Base-by-base conservation (phyloP, 2,329 filamentous ascomycete species). In the Pseudogymnoascus sp. region DNA sequence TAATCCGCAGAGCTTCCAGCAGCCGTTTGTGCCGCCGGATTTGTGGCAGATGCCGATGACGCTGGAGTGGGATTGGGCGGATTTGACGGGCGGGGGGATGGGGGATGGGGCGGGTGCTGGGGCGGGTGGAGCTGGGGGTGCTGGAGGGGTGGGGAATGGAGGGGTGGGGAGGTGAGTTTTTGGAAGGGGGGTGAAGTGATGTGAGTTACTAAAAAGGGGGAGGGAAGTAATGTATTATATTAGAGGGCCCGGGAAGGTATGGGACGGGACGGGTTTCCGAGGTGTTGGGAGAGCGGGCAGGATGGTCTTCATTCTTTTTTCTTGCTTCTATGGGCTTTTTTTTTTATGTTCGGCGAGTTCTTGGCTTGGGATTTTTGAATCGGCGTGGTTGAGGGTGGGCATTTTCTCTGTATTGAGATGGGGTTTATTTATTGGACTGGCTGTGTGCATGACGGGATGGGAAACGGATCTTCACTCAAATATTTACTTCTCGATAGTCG, bases 41-140 rank as follows among this genome's bases (percentile, higher is more conserved):
- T 77, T 97, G 26, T 99, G 95, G 86, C 89, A 93, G 74, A 88
- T 97, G 84, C 93, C 93, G 1, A 96, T 96, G 88, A 96, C 91
- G 2, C 82, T 97, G 21, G 93, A 97, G 73, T 97, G 93, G 92
- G 91, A 89, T 68, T 90, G 87, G 87, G 84, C 84, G 1, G 85
- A 87, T 73, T 86, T 88, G 80, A 86, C 83, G 33, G 84, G 84
- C n/a, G 85, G 84, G 19, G 19, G 40, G 17, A 9, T 23, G 40
- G 19, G 40, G 23, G 23, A 23, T 23, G 23, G 23, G 23, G 4
- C 23, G 4, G 23, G 23, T 4, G 23, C 23, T 2, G 23, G 23
- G 23, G 23, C 23, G 23, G 23, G 23, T 26, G 23, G 23, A 26
- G 23, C n/a, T 21, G 19, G 5, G 10, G 19, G 40, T 44, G 40